A percentile compares a stretch with the other conserved stretches of the same genome.
Evolutionary conservation across 2,329 filamentous ascomycete genomes (phyloP).

Genomic region (Cladosporium colombiae): DNA sequence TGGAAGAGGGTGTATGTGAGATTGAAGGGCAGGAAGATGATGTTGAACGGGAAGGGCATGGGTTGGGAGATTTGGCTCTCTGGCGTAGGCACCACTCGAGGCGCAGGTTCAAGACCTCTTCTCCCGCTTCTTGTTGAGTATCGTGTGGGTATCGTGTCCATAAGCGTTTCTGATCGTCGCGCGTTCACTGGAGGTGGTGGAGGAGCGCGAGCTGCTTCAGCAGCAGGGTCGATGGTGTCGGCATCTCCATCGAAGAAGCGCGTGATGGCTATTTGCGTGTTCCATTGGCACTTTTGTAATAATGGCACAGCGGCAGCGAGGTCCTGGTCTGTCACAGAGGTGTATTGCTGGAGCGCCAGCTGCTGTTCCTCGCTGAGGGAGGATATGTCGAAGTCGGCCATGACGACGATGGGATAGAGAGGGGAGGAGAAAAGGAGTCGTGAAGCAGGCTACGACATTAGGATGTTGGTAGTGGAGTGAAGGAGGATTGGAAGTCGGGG

Average conservation of each 20-base stretch:
- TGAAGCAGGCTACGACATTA: not conserved
- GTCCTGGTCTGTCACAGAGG: slow-evolving; percentile 82
- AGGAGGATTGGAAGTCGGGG: not conserved
- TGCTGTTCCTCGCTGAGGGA: slow-evolving; percentile 78
- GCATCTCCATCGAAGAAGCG: slow-evolving; percentile 98
- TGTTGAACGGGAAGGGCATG: slow-evolving; percentile 72
- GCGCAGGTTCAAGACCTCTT: slow-evolving; percentile 65
- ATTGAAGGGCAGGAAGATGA: slow-evolving; percentile 80
- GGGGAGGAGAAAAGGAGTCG: not conserved
- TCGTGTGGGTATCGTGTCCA: slow-evolving; percentile 51
- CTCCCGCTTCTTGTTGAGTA: slow-evolving; percentile 27
- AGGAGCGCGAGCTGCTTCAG: slow-evolving; percentile 68
- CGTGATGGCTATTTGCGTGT: slow-evolving; percentile 91
- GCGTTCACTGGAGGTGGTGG: slow-evolving; percentile 61
- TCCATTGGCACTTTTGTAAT: slow-evolving; percentile 89
- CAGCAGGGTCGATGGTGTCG: slow-evolving; percentile 78
- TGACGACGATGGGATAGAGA: slow-evolving; percentile 39
- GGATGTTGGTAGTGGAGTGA: not conserved
- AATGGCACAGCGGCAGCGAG: slow-evolving; percentile 73
- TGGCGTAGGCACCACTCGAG: slow-evolving; percentile 78
- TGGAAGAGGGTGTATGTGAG: slow-evolving; percentile 73
- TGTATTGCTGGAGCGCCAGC: slow-evolving; percentile 83
- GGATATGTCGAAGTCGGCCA: slow-evolving; percentile 57
- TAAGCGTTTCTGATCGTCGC: slow-evolving; percentile 71
- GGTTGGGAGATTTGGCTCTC: slow-evolving; percentile 65